phyloP scores from a whole-genome alignment of 768 basidiomycete species.

The Gymnopilus dilepis region DNA sequence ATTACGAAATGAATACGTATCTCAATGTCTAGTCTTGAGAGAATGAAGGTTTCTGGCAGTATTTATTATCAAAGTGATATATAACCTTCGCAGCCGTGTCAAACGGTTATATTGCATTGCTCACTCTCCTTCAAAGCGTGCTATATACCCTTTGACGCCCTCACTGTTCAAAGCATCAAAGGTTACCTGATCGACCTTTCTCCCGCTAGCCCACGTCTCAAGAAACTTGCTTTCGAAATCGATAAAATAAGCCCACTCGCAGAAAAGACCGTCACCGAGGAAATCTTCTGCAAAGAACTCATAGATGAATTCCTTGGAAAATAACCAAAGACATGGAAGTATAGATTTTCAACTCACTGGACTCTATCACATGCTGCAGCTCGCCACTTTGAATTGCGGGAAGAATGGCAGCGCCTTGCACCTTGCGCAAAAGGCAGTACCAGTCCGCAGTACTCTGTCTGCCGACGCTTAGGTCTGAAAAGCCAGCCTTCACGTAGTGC shows the following conservation, averaged over 20 bases:
- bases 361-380: conserved; percentile 4
- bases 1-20: no score
- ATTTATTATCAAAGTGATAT: no score
- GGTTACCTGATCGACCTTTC: neutral
- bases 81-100: neutral
- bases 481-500: neutral
- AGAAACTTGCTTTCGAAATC: conserved; percentile 4
- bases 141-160: neutral
- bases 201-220: conserved; percentile 11
- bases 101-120: neutral
- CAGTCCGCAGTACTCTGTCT: neutral
- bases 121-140: neutral
- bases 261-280: neutral
- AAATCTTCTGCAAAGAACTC: neutral
- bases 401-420: conserved; percentile 7
- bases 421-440: conserved; percentile 7
- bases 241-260: conserved; percentile 13
- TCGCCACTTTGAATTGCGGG: neutral
- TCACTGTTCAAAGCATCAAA: neutral
- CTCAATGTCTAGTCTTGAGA: no score
- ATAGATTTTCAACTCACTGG: neutral
- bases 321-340: neutral
- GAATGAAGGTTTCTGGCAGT: no score
- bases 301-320: neutral
- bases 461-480: neutral